phyloP scores from a whole-genome alignment of 805 yeast genomes.

The Yamadazyma kitorensis region DNA sequence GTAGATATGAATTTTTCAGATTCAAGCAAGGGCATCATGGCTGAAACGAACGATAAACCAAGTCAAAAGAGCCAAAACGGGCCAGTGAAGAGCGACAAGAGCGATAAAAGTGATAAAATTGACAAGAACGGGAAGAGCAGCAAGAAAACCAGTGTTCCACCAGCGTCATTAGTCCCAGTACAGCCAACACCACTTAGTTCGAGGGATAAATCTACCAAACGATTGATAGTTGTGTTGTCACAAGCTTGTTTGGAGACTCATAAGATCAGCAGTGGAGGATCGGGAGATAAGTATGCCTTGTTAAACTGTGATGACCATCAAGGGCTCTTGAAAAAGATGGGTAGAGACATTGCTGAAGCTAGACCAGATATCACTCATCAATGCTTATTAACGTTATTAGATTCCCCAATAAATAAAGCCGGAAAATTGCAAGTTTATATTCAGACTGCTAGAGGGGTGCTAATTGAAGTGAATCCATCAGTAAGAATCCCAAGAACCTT shows the following conservation, averaged over 20 bases:
- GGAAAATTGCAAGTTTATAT: conserved; percentile 96
- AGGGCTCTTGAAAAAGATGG: conserved; percentile 91
- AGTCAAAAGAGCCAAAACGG: no score
- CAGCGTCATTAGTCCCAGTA: conserved; percentile 80
- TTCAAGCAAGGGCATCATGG: no score
- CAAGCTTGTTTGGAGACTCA: conserved; percentile 96
- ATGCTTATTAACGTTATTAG: conserved; percentile 88
- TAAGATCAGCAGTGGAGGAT: conserved; percentile 75
- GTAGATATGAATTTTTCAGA: no score
- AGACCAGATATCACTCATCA: conserved; percentile 99
- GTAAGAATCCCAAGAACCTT: conserved; percentile 98
- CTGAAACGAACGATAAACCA: no score
- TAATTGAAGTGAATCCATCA: conserved; percentile 92
- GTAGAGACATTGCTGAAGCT: conserved; percentile 95
- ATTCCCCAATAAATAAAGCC: conserved; percentile 97
- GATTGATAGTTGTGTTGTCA: conserved; percentile 90
- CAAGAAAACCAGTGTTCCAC: no score
- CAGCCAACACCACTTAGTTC: conserved; percentile 82
- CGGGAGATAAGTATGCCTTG: conserved; percentile 83
- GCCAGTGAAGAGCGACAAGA: no score
- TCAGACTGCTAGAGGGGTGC: conserved; percentile 91
- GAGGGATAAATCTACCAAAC: conserved; percentile 79
- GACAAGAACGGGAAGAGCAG: no score
- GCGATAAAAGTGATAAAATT: no score
- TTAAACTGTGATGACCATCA: conserved; percentile 98